A percentile compares a stretch with the other conserved stretches of the same genome.
Conservation (phyloP, 768 basidiomycete species). For the Lactifluus rugatus region DNA sequence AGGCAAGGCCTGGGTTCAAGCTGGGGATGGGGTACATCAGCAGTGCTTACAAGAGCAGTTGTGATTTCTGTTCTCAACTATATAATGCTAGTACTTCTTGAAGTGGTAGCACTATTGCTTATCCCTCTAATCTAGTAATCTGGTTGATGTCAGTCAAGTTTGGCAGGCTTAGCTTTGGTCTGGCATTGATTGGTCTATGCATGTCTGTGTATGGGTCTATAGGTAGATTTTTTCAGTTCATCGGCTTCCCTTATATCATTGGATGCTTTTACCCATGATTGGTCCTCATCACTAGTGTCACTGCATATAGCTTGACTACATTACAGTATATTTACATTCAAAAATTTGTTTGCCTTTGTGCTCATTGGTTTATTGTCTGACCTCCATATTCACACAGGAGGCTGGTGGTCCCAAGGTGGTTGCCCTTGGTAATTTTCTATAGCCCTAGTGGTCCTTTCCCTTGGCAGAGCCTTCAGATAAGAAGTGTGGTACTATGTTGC, state of each 20-base stretch:
- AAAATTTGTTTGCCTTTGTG: too few species aligned
- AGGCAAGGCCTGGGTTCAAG: too few species aligned
- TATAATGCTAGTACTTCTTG: conserved; percentile 32
- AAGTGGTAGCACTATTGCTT: conserved; percentile 31
- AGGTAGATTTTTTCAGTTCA: conserved; percentile 30
- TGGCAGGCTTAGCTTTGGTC: conserved; percentile 32
- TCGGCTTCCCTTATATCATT: conserved; percentile 30
- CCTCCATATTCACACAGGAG: too few species aligned
- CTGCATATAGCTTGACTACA: conserved; percentile 20
- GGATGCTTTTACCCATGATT: conserved; percentile 29
- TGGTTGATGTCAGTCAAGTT: conserved; percentile 33
- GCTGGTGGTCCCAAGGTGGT: too few species aligned
- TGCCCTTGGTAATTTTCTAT: too few species aligned
- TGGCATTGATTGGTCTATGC: conserved; percentile 30
- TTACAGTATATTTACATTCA: conserved; percentile 24
- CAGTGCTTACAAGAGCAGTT: conserved; percentile 28
- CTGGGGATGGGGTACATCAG: too few species aligned
- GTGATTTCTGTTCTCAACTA: conserved; percentile 38
- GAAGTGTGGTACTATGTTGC: too few species aligned
- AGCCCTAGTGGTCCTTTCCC: too few species aligned
- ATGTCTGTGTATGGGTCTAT: conserved; percentile 29
- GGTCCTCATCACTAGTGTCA: conserved; percentile 22
- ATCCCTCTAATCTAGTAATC: conserved; percentile 40
- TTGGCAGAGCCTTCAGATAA: too few species aligned
- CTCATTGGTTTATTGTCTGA: too few species aligned